These are phyloP conservation scores for Rutstroemia sydowiana DNA, from an alignment of 2,329 filamentous ascomycete genomes.

Conservation along the genomic window DNA sequence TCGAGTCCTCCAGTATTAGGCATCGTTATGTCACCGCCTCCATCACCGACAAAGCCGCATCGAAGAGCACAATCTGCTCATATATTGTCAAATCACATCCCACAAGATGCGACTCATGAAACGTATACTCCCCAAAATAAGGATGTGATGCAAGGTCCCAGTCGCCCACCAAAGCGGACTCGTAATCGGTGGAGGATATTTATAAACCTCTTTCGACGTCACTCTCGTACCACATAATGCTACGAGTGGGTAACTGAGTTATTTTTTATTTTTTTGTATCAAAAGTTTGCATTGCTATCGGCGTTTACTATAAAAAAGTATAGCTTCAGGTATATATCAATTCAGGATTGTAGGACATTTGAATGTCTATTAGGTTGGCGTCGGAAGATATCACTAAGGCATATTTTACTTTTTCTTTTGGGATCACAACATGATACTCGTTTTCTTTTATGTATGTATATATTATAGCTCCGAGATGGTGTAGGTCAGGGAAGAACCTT, in stretches of 20 bases:
- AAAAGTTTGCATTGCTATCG: constrained; percentile 2
- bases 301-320: constrained; percentile 5
- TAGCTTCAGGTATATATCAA: constrained; percentile 1
- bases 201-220: constrained; percentile 22
- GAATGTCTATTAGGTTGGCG: constrained; percentile 6
- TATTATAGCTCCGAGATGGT: too few species aligned
- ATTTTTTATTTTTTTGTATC: background rate
- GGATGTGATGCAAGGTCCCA: constrained; percentile 4
- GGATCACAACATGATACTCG: constrained; percentile 2
- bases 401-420: constrained; percentile 2
- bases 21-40: constrained; percentile 12
- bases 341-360: constrained; percentile 3
- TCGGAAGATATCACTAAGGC: constrained; percentile 8
- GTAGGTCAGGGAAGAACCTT: background rate
- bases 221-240: constrained; percentile 1
- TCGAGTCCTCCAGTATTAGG: constrained; percentile 17
- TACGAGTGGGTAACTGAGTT: background rate
- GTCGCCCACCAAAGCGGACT: constrained; percentile 15
- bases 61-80: constrained; percentile 22
- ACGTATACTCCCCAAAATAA: background rate
- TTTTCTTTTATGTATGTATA: background rate
- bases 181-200: constrained; percentile 24
- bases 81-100: constrained; percentile 13
- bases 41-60: constrained; percentile 17
- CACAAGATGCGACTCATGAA: background rate